Evolutionary conservation across 495 filamentous ascomycete species (phyloP).

Genomic region (Cetradonia linearis): DNA sequence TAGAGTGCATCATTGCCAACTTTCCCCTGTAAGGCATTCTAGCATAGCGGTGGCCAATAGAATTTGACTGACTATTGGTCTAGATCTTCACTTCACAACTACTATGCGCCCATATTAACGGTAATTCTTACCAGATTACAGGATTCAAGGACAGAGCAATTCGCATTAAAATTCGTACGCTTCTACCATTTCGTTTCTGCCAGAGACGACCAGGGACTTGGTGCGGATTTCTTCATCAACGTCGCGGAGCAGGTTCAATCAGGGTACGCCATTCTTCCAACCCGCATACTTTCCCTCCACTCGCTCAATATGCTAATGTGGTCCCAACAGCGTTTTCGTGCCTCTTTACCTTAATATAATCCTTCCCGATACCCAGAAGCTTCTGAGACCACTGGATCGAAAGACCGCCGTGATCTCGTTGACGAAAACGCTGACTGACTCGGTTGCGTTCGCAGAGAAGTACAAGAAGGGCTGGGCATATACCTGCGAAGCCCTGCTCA

Average conservation of each 20-base stretch:
- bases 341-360: constrained; percentile 77
- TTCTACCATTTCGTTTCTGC: constrained; percentile 89
- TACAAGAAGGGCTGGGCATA: constrained; percentile 81
- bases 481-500: constrained; percentile 75
- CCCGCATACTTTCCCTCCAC: not conserved
- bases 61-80: constrained; percentile 24
- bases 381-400: constrained; percentile 77
- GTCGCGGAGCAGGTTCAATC: constrained; percentile 70
- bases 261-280: constrained; percentile 37
- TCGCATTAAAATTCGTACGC: constrained; percentile 71
- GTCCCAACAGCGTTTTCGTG: constrained; percentile 53
- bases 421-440: constrained; percentile 79
- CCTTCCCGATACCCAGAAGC: constrained; percentile 74
- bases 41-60: not conserved
- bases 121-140: constrained; percentile 78
- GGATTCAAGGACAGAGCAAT: constrained; percentile 62
- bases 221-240: constrained; percentile 78
- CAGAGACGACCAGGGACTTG: constrained; percentile 62
- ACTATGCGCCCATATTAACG: constrained; percentile 68
- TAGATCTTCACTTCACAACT: constrained; percentile 57
- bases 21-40: constrained; percentile 53
- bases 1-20: constrained; percentile 64
- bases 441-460: constrained; percentile 61
- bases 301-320: constrained; percentile 23
- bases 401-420: constrained; percentile 89